Evolutionary conservation across 1,284 basidiomycete genomes (phyloP), one percentile per base, ranked within the genome.

Genomic region (Fomitopsis schrenkii): DNA sequence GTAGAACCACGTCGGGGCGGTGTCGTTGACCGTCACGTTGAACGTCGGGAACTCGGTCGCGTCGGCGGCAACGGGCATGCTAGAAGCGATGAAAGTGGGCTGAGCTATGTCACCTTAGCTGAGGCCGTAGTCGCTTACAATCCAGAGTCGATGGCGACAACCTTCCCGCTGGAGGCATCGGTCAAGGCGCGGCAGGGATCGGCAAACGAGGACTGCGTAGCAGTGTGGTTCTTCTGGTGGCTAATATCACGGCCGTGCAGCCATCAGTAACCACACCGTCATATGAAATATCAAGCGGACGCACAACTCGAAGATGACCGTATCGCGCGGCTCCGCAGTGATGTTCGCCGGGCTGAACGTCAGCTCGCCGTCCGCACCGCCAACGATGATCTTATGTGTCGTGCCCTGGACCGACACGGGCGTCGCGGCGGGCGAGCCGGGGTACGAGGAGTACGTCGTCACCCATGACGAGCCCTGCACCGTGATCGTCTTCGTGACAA

Each of bases 201-300:
- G 55, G 76, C 80, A 69, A 88, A 88, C 14, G 82, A 78, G 12
- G 85, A 85, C 70, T 87, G 85, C n/a, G 86, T 87, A 45, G 83
- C 82, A n/a, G 84, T 84, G 74, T 88, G 85, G 72, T 87, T 87
- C 77, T 85, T 86, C 68, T 78, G 75, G 63, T 79, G 79, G 79
- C 82, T 83, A 63, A 61, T 45, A 55, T 50, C 45, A 35, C 40
- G 60, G 52, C 62, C 44, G 59, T 59, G 48, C 60, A 53, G 59
- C 33, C 53, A 19, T 38, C 26, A 55, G 48, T 6, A 22, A 14
- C 52, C 7, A 54, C 35, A 19, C 52, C 5, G 30, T 8, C 35
- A 44, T 3, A 17, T 9, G 12, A 3, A 46, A n/a, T 14, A n/a
- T 3, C 26, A 35, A 28, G 15, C 50, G 52, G 6, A 76, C 81